Evolutionary conservation across 2,329 filamentous ascomycete species (phyloP).

Genomic region (Alternaria conjuncta): DNA sequence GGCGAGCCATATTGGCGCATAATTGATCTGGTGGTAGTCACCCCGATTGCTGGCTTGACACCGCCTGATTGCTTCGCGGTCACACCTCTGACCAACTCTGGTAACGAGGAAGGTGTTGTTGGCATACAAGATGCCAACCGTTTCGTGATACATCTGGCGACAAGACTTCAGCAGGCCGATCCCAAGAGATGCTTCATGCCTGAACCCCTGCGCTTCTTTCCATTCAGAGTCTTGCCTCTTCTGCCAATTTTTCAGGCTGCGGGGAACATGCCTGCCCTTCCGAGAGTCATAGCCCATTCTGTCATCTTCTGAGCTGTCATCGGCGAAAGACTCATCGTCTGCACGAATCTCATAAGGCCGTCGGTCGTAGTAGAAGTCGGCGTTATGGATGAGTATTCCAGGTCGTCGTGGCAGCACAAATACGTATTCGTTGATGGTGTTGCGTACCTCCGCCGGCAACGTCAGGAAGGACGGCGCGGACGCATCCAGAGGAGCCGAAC

Average conservation of each 20-base stretch:
- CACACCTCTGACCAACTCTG: not conserved
- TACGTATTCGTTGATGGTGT: not conserved
- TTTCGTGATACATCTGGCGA: slow-evolving; percentile 1
- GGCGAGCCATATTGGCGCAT: not conserved
- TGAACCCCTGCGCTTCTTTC: not conserved
- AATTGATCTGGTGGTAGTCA: not conserved
- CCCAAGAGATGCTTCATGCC: not conserved
- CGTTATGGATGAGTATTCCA: not conserved
- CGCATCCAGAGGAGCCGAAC: not conserved
- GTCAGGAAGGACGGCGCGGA: not conserved
- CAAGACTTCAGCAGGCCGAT: not conserved
- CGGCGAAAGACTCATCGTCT: not conserved
- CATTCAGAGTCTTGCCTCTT: not conserved
- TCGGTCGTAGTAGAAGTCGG: not conserved
- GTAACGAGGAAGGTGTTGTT: not conserved
- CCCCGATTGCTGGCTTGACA: not conserved
- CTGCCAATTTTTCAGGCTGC: not conserved
- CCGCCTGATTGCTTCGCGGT: not conserved
- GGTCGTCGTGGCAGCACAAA: not conserved
- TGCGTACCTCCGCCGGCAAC: not conserved
- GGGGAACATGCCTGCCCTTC: too few relatives aligned
- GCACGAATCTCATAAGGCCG: not conserved
- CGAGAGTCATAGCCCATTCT: too few relatives aligned
- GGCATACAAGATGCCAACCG: not conserved
- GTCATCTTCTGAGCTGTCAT: not conserved